Percentiles rank a stretch among this genome's conserved stretches.
Evolutionary conservation across 805 yeast genomes (phyloP).

Genomic region (Nakazawaea pomicola): DNA sequence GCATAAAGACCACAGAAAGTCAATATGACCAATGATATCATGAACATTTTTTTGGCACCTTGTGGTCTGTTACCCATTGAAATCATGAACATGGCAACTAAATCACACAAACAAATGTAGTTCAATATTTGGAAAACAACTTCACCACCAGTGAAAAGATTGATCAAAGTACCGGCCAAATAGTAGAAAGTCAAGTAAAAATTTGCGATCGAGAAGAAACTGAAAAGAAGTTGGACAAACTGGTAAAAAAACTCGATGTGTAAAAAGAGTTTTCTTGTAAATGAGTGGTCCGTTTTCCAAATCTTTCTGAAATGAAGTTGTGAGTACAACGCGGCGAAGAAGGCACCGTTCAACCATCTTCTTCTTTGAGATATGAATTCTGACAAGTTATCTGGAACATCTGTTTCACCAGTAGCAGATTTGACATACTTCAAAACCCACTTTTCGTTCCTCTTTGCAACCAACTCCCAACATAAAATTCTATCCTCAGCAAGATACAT

Average conservation of each 20-base stretch:
- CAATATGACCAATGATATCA: constrained; percentile 64
- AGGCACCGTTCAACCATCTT: constrained; percentile 96
- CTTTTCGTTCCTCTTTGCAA: constrained; percentile 67
- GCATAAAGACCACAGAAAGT: constrained; percentile 81
- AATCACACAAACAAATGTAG: constrained; percentile 74
- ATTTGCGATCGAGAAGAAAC: constrained; percentile 90
- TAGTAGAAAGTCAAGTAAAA: constrained; percentile 91
- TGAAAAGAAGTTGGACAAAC: constrained; percentile 70
- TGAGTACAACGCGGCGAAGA: constrained; percentile 92
- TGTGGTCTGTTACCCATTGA: constrained; percentile 98
- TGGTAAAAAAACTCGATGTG: constrained; percentile 90
- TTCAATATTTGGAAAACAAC: constrained; percentile 82
- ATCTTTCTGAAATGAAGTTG: constrained; percentile 81
- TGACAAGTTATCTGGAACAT: constrained; percentile 84
- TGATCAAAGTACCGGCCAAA: constrained; percentile 79
- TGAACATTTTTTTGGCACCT: constrained; percentile 80
- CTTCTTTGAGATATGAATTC: constrained; percentile 90
- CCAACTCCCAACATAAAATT: constrained; percentile 89
- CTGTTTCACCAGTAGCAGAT: constrained; percentile 88
- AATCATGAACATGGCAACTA: constrained; percentile 84
- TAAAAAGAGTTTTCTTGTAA: constrained; percentile 70
- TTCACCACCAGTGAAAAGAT: constrained; percentile 56
- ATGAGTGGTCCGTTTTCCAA: constrained; percentile 85
- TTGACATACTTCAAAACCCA: constrained; percentile 86
- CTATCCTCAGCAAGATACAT: constrained; percentile 98